Evolutionary conservation across 2,329 filamentous ascomycete species (phyloP).

Genomic region (Exophiala phaeomuriformis): DNA sequence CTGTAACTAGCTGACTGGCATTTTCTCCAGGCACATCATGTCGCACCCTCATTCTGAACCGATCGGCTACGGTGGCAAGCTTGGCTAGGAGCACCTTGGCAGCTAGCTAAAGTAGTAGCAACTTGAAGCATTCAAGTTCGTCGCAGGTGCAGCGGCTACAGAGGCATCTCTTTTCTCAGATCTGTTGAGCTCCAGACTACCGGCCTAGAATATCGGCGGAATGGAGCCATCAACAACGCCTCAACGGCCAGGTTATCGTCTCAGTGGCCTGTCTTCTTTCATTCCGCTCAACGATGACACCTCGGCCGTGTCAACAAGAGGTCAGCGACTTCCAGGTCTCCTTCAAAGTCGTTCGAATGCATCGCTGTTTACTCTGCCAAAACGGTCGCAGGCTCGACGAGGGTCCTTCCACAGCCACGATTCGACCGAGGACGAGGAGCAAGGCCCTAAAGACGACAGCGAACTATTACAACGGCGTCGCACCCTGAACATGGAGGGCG

Average conservation of each 20-base stretch:
- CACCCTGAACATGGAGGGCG: conserved; percentile 13
- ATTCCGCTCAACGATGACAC: conserved; percentile 32
- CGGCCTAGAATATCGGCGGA: neutral
- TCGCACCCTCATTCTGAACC: no score
- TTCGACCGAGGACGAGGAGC: conserved; percentile 22
- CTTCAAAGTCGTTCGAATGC: conserved; percentile 27
- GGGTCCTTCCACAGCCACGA: conserved; percentile 20
- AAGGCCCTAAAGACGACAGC: conserved; percentile 6
- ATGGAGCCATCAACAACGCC: conserved; percentile 13
- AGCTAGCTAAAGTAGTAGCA: no score
- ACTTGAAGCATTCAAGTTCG: no score
- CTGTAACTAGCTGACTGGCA: no score
- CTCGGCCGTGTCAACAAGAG: conserved; percentile 34
- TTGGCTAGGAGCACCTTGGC: no score
- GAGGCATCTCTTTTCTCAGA: neutral
- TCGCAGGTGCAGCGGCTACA: no score
- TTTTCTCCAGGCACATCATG: no score
- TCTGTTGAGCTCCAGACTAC: neutral
- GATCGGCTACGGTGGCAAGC: no score
- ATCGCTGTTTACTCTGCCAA: conserved; percentile 21
- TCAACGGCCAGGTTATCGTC: conserved; percentile 19
- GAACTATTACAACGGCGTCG: conserved; percentile 22
- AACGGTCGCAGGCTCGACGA: conserved; percentile 5
- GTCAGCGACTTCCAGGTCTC: conserved; percentile 33
- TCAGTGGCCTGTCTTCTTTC: conserved; percentile 24